phyloP scores from a whole-genome alignment of 2,329 filamentous ascomycete species.

The Phaeosphaeriaceae sp. region DNA sequence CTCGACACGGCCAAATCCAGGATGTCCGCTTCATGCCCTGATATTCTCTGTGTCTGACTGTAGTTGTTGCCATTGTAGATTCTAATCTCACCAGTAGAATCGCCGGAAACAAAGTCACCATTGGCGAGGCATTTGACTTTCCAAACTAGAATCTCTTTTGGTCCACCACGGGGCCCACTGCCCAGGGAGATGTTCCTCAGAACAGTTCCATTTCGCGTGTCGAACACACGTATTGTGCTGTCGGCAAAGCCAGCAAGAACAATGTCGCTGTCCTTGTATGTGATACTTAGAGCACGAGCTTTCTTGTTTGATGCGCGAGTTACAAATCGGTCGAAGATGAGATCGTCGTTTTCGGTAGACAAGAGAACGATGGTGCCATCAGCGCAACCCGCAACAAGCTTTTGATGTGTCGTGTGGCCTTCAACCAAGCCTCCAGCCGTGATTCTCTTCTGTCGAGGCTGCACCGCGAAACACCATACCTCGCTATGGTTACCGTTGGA shows the following conservation, averaged over 20 bases:
- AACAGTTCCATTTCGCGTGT: constrained; percentile 77
- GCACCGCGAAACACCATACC: constrained; percentile 93
- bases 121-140: constrained; percentile 85
- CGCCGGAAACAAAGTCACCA: constrained; percentile 90
- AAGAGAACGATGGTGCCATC: constrained; percentile 89
- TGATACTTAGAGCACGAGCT: constrained; percentile 86
- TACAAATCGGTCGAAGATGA: constrained; percentile 79
- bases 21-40: constrained; percentile 87
- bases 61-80: constrained; percentile 96
- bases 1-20: constrained; percentile 82
- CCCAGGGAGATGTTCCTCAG: constrained; percentile 86
- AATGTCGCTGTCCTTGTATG: constrained; percentile 83
- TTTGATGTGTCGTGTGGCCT: constrained; percentile 49
- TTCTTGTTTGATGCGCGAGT: constrained; percentile 80
- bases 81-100: constrained; percentile 90
- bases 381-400: constrained; percentile 86
- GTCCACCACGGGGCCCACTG: constrained; percentile 74
- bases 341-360: constrained; percentile 81
- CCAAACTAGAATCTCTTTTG: constrained; percentile 91
- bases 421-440: constrained; percentile 11
- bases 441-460: constrained; percentile 65
- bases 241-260: constrained; percentile 95
- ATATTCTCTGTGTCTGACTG: constrained; percentile 82
- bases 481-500: constrained; percentile 93
- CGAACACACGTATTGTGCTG: constrained; percentile 89